phyloP scores from a whole-genome alignment of 352 stramenopile genomes.

The Globisporangium spiculum region DNA sequence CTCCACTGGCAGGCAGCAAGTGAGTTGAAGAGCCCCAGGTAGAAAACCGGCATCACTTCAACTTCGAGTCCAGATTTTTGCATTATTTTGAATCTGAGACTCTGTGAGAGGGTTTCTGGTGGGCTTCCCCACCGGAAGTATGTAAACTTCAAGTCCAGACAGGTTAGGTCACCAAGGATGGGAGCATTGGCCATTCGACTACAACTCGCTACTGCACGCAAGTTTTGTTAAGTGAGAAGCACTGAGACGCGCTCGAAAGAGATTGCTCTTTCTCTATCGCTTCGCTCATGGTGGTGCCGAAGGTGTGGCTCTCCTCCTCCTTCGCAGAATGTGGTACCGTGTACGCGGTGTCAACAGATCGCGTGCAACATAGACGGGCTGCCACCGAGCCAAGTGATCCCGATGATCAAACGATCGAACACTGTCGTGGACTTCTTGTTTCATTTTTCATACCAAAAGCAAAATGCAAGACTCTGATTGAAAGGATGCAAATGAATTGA shows the following conservation, averaged over 20 bases:
- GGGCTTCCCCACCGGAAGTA: background rate
- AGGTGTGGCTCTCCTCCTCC: background rate
- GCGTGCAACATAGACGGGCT: background rate
- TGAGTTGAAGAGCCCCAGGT: background rate
- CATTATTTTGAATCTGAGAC: background rate
- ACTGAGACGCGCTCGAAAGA: background rate
- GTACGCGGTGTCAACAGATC: background rate
- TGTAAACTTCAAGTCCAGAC: background rate
- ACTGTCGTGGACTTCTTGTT: background rate
- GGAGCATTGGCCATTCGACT: background rate
- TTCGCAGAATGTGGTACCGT: background rate
- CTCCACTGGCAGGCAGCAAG: background rate
- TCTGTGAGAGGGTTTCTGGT: too few species aligned
- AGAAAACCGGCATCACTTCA: background rate
- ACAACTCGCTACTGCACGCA: background rate
- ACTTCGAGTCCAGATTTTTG: background rate
- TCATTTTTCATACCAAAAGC: background rate
- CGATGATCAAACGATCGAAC: background rate
- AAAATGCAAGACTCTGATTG: background rate
- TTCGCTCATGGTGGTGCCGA: background rate
- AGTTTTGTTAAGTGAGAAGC: background rate
- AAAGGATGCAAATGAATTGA: background rate
- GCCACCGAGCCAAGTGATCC: background rate
- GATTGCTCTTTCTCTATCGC: conserved; percentile 4
- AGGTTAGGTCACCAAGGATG: background rate